Conservation (phyloP, 768 basidiomycete genomes). For the Lactarius sp. region DNA sequence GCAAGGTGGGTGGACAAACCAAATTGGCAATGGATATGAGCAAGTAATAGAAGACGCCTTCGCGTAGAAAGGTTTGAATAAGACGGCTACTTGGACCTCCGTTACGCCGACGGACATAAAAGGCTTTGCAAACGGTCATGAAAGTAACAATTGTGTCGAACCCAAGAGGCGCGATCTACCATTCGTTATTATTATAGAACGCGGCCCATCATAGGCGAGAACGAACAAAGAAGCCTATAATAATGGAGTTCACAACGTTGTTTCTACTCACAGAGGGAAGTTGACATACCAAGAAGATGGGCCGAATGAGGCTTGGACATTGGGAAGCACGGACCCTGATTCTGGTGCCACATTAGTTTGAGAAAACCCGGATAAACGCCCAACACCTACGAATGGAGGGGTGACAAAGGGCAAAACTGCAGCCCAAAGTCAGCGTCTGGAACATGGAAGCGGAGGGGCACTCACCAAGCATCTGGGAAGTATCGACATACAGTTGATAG, state of each 20-base stretch:
- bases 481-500: conserved; percentile 77
- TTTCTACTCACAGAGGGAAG: not conserved
- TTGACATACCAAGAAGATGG: conserved; percentile 61
- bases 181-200: conserved; percentile 13
- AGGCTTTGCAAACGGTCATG: conserved; percentile 77
- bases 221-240: conserved; percentile 40
- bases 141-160: conserved; percentile 78
- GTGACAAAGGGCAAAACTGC: conserved; percentile 52
- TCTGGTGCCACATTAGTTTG: conserved; percentile 30
- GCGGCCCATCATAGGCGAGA: not conserved
- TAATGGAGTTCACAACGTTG: not conserved
- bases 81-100: conserved; percentile 73
- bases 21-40: conserved; percentile 84
- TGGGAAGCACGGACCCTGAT: conserved; percentile 69
- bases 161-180: conserved; percentile 70
- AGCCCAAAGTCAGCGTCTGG: not conserved
- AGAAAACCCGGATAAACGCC: not conserved
- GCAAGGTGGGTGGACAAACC: conserved; percentile 32
- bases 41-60: conserved; percentile 83
- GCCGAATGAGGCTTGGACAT: conserved; percentile 80
- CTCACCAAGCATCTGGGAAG: conserved; percentile 72
- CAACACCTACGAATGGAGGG: conserved; percentile 50
- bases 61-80: conserved; percentile 80
- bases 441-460: not conserved
- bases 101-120: conserved; percentile 67